Base-by-base conservation (phyloP, 1,284 basidiomycete species). In the Pterulicium gracile region DNA sequence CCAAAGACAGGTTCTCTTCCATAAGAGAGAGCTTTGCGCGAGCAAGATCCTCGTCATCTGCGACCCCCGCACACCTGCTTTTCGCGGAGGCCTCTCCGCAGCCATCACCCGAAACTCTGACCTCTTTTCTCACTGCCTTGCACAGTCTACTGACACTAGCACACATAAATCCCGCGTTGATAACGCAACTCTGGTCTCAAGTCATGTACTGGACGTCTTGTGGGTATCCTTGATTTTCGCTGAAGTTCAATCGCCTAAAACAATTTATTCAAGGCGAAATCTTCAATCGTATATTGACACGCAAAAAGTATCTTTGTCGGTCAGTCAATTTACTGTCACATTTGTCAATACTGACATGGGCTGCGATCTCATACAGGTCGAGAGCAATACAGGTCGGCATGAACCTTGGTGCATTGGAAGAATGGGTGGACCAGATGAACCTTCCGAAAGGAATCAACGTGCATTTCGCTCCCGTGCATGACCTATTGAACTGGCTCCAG, bases 291-390 rank as follows among this genome's bases (percentile, higher is more conserved):
- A 77, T 97, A 32, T 66, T 97, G 23, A 89, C 87, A 2, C 75
- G 92, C 46, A 93, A 92, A 65, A 95, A 93, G 60, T 95, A 92
- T 59, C 67, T 98, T 0, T 98, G 95, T 64, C 78, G 95, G 70
- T 90, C 70, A 50, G 65, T 56, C 3, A 27, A 42, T 39, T 27
- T 17, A 32, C 50, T 47, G 15, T 35, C 35, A 27, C 20, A 14
- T 17, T 21, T 43, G 52, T 7, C 41, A 43, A 41, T 19, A 24
- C 36, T 48, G 50, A n/a, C 50, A 35, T 34, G 7, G 47, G 23
- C 47, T 45, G 39, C 13, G 36, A 23, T 42, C 41, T 3, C n/a
- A n/a, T n/a, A n/a, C 49, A 86, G 84, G 46, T 87, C 84, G 27
- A 79, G 88, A 55, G 94, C 96, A 1, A 71, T 90, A 49, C 93